Percentiles rank a stretch among this genome's conserved stretches.
These are phyloP conservation scores for Pittosporum tobira DNA, from an alignment of 129 eudicot genomes.

Conservation along the genomic window DNA sequence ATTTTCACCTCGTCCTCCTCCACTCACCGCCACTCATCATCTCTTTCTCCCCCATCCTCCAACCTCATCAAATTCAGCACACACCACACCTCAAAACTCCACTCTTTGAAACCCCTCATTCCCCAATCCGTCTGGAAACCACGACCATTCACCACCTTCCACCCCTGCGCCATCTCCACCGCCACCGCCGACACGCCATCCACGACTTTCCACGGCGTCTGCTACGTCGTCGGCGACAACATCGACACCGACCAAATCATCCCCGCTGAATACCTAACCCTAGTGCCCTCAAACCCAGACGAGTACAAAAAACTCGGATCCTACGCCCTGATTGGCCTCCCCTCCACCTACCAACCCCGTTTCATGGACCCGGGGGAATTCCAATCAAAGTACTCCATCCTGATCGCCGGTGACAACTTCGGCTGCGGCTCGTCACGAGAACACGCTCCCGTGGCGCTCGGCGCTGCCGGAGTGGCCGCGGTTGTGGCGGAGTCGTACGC, in stretches of 20 bases:
- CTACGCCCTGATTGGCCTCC: constrained; percentile 73
- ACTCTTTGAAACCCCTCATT: constrained; percentile 22
- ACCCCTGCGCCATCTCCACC: constrained; percentile 25
- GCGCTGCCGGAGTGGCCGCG: constrained; percentile 77
- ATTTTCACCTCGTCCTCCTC: constrained; percentile 7
- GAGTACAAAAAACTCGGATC: constrained; percentile 93
- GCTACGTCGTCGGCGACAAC: constrained; percentile 90
- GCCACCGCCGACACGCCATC: constrained; percentile 17
- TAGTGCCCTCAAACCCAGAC: constrained; percentile 88
- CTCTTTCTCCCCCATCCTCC: constrained; percentile 14
- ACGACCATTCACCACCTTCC: constrained; percentile 9
- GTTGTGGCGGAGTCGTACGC: constrained; percentile 97
- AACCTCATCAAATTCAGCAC: constrained; percentile 22
- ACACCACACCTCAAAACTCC: constrained; percentile 9
- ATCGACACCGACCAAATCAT: constrained; percentile 98
- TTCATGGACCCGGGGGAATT: constrained; percentile 42
- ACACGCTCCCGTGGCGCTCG: constrained; percentile 95
- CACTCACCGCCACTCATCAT: constrained; percentile 9
- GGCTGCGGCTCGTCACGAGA: constrained; percentile 97
- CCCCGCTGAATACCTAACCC: constrained; percentile 91
- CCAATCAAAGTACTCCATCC: constrained; percentile 52
- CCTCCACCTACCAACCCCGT: constrained; percentile 48
- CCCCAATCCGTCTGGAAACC: constrained; percentile 9
- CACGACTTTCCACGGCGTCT: constrained; percentile 76
- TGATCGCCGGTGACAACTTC: constrained; percentile 81